A percentile compares a stretch with the other conserved stretches of the same genome.
These are phyloP conservation scores for Tetrahymena thermophila DNA, from an alignment of 73 alveolate species.

Conservation along the genomic window DNA sequence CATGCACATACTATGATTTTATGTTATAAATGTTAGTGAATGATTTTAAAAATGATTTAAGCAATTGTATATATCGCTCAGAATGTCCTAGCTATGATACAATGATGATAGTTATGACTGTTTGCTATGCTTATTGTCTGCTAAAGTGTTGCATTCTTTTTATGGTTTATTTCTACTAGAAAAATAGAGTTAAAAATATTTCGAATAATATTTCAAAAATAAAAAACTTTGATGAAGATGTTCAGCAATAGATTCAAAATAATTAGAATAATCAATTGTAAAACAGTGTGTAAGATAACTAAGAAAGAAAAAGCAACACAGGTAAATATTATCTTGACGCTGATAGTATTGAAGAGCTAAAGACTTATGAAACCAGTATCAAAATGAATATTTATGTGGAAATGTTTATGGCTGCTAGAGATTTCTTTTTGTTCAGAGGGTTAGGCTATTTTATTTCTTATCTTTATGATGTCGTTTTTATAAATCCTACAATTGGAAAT, in stretches of 20 bases:
- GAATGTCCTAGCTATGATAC: background rate
- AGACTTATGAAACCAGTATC: background rate
- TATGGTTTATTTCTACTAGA: background rate
- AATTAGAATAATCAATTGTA: background rate
- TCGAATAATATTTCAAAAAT: background rate
- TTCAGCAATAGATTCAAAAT: background rate
- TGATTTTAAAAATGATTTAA: background rate
- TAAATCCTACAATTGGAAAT: background rate
- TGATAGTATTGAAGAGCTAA: background rate
- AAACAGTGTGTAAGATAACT: background rate
- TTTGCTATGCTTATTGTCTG: background rate
- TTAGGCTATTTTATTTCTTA: background rate
- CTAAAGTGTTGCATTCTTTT: background rate
- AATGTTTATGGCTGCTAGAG: background rate
- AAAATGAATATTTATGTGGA: background rate
- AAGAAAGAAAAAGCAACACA: background rate
- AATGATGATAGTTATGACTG: background rate
- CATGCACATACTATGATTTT: background rate
- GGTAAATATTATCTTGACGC: background rate
- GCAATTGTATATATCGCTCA: background rate
- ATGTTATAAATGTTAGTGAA: background rate
- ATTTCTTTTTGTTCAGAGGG: background rate
- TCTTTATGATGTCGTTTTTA: background rate
- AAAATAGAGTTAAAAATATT: background rate
- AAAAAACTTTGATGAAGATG: background rate